These are phyloP conservation scores for Ambrosia hybrid DNA, from an alignment of 140 eudicot genomes.

Conservation along the genomic window DNA sequence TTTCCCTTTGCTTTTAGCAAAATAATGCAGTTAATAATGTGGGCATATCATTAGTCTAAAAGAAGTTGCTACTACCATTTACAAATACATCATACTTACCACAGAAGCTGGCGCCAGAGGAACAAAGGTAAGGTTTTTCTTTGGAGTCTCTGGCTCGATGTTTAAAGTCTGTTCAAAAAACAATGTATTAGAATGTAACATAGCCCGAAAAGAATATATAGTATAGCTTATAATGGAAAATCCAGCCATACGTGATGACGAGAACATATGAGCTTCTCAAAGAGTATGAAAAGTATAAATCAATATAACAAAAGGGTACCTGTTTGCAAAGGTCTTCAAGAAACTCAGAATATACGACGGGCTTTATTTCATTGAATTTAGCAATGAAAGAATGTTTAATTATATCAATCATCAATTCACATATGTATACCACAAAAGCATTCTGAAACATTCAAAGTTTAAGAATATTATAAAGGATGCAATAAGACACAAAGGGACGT, in stretches of 20 bases:
- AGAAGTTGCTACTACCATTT: not conserved
- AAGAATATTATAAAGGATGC: slow-evolving; percentile 8
- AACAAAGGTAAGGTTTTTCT: slow-evolving; percentile 73
- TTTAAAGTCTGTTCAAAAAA: slow-evolving; percentile 58
- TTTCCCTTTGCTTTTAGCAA: too few relatives aligned
- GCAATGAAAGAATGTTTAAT: slow-evolving; percentile 91
- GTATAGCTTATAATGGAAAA: not conserved
- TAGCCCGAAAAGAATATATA: not conserved
- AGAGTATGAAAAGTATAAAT: slow-evolving; percentile 6
- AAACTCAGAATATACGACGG: slow-evolving; percentile 83
- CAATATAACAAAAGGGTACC: slow-evolving; percentile 41
- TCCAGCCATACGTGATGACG: too few relatives aligned
- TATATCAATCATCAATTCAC: slow-evolving; percentile 88
- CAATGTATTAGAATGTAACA: not conserved
- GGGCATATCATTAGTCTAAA: too few relatives aligned
- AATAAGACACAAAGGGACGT: slow-evolving; percentile 10
- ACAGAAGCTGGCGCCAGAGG: slow-evolving; percentile 97
- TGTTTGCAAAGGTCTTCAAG: slow-evolving; percentile 98
- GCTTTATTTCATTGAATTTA: slow-evolving; percentile 88
- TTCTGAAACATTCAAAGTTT: slow-evolving; percentile 59
- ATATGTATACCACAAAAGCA: slow-evolving; percentile 76
- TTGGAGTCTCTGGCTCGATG: slow-evolving; percentile 64
- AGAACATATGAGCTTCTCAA: not conserved
- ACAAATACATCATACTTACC: slow-evolving; percentile 48
- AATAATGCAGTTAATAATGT: too few relatives aligned